A percentile compares a stretch with the other conserved stretches of the same genome.
These are phyloP conservation scores for Neurospora discreta DNA, from an alignment of 495 filamentous ascomycete genomes.

Conservation along the genomic window DNA sequence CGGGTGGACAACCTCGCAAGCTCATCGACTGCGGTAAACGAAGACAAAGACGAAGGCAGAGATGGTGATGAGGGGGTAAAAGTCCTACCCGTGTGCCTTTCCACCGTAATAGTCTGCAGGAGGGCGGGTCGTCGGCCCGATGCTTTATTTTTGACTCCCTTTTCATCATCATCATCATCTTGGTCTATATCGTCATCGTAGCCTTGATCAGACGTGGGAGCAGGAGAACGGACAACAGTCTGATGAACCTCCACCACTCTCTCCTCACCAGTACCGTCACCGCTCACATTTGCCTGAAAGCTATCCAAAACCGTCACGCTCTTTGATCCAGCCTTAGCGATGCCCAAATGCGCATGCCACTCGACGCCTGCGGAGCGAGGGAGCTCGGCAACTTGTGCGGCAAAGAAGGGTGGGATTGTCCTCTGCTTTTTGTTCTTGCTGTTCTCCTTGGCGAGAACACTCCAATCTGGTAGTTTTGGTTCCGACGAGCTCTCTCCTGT, in stretches of 20 bases:
- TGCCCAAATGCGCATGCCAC: conserved; percentile 23
- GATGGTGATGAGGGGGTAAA: neutral
- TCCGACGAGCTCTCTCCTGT: conserved; percentile 1
- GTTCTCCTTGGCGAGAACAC: conserved; percentile 16
- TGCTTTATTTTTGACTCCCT: neutral
- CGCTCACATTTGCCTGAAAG: neutral
- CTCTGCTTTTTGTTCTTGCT: conserved; percentile 1
- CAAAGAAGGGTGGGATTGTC: conserved; percentile 52
- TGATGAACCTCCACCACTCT: conserved; percentile 1
- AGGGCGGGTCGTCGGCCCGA: neutral
- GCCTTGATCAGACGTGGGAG: neutral
- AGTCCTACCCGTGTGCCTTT: neutral
- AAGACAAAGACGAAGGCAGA: neutral
- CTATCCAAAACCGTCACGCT: neutral
- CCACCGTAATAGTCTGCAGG: conserved; percentile 15
- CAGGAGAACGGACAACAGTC: conserved; percentile 2
- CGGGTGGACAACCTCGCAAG: neutral
- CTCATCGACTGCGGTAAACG: neutral
- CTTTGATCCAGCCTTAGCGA: conserved; percentile 3
- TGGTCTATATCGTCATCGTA: neutral
- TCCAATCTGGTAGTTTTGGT: conserved; percentile 25
- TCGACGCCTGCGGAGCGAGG: conserved; percentile 20
- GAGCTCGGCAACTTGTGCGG: conserved; percentile 43
- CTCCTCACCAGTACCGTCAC: neutral
- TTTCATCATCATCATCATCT: neutral